These are phyloP conservation scores for Gnomoniopsis sp. DNA, from an alignment of 2,329 filamentous ascomycete genomes.

Conservation along the genomic window DNA sequence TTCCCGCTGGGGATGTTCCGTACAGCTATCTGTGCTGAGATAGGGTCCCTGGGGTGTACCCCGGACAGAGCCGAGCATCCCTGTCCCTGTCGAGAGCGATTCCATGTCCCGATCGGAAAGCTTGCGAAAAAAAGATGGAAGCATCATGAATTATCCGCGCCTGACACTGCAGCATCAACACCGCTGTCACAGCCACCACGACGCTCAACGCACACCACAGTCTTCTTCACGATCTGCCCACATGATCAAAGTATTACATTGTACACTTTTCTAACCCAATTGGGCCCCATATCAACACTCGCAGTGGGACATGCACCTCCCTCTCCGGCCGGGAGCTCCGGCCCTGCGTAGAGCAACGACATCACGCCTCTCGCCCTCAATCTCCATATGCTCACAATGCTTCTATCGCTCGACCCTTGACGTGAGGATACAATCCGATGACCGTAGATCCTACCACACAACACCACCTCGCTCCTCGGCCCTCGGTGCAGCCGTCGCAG, in stretches of 20 bases:
- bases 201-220: background rate
- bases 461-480: conserved; percentile 53
- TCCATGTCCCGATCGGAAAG: background rate
- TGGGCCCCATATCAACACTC: conserved; percentile 23
- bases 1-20: too few species aligned
- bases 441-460: conserved; percentile 40
- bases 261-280: conserved; percentile 26
- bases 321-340: conserved; percentile 51
- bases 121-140: conserved; percentile 15
- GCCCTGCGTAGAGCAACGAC: conserved; percentile 41
- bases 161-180: background rate
- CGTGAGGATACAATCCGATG: conserved; percentile 29
- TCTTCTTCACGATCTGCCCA: background rate
- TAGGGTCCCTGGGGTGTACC: background rate
- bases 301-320: conserved; percentile 39
- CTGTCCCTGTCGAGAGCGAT: background rate
- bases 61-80: background rate
- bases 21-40: background rate
- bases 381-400: conserved; percentile 38
- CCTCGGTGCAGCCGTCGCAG: conserved; percentile 71
- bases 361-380: conserved; percentile 30
- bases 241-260: conserved; percentile 16
- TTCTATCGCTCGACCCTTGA: conserved; percentile 29
- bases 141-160: conserved; percentile 7
- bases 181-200: background rate